Evolutionary conservation across 192 early-diverging fungal genomes (phyloP), one percentile per base, ranked within the genome.

Genomic region (Backusella macrospora): DNA sequence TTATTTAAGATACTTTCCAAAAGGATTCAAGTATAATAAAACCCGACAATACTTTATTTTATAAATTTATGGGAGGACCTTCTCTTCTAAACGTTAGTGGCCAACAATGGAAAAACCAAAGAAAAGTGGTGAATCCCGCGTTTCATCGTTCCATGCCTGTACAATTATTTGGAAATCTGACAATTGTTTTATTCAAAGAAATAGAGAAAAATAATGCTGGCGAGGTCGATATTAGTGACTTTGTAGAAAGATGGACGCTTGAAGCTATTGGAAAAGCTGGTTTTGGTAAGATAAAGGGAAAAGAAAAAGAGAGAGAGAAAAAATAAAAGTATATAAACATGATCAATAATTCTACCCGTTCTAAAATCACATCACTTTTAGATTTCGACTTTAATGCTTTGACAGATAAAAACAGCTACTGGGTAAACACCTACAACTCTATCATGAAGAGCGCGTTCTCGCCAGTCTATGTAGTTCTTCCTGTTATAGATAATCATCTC

Each of bases 121-220:
- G 65, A 42, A 66, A 42, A 46, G 64, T 73, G 39, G 72, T 63
- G 3, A 72, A 68, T 23, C 70, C 76, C 40, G 76, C 76, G n/a
- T 77, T 77, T 42, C 71, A 77, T 68, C 70, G 76, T 26, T 65
- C 70, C 9, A 62, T 72, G 40, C 76, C 76, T 29, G 65, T 68
- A 0, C 63, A 77, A 18, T 12, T 68, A 12, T 77, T 77, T 73
- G 76, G 65, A 13, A 21, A 39, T 29, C 39, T 72, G 13, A 66
- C 62, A 8, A 29, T 62, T n/a, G 38, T 29, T 8, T 39, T 77
- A 34, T 55, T 77, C 46, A 52, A 14, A 7, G 65, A 42, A 21
- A 66, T 66, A 38, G 65, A 66, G 10, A 40, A 40, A 13, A 18
- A 12, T 3, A 64, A 69, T 13, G 44, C 48, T 1, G 0, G 23